Base-by-base conservation (phyloP, 345 rosid genomes). In the Eucalyptus brandiana region DNA sequence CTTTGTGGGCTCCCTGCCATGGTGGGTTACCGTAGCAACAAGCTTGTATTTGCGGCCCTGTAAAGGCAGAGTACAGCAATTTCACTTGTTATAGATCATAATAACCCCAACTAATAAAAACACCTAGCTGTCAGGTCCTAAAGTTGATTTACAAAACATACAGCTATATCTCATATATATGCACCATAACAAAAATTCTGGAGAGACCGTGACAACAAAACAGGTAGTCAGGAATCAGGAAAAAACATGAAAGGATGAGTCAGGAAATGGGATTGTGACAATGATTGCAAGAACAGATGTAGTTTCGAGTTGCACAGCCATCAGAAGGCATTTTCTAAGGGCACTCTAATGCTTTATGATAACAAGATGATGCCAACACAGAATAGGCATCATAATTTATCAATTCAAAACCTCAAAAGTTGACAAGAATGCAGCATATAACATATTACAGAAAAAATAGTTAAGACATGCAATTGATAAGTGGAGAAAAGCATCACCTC, bases 1-100 rank as follows among this genome's bases (percentile, higher is more conserved):
- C 93, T 96, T 97, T 0, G 98, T 97, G 10, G 98, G 97, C 65
- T 97, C 98, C 90, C 96, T 91, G 86, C 99, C 99, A 50, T 96
- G 99, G 93, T 98, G 99, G 45, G 99, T 97, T 60, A 98, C 87
- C 1, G 99, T 96, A 12, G 99, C 99, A 86, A 97, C 96, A 86
- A 98, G 99, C 91, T 97, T 97, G 88, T 98, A 97, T 88, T 92
- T 98, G 81, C 97, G 93, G 37, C 98, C 91, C 99, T 97, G 92
- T 24, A 91, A 89, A 88, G 40, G 42, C 90, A 91, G 67, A 83
- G 49, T 83, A 86, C 14, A 87, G 30, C 67, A 47, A 85, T 50
- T 86, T 19, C 44, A 50, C 54, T 47, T 50, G 30, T 34, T 86
- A 86, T 34, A 19, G 28, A 86, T 86, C 58, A 49, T 15, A 48